Evolutionary conservation across 2,329 filamentous ascomycete species (phyloP).

Genomic region (Alternaria sp.): DNA sequence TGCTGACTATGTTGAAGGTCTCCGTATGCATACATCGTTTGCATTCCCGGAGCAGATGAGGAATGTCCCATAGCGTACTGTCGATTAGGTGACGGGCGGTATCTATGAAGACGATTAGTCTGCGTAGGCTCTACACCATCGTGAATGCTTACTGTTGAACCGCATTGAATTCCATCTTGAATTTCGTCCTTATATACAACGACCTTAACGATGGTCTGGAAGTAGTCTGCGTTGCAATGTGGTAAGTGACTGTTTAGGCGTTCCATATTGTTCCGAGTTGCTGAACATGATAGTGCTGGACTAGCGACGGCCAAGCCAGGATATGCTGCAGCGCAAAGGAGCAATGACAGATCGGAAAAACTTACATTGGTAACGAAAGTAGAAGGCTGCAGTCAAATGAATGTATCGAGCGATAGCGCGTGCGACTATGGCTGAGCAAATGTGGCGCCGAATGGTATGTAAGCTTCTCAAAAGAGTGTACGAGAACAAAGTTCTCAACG

Average conservation of each 20-base stretch:
- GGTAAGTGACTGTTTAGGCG: conserved; percentile 40
- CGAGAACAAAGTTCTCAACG: conserved; percentile 47
- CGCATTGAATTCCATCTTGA: conserved; percentile 55
- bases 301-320: conserved; percentile 29
- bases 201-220: conserved; percentile 28
- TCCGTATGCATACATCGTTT: conserved; percentile 50
- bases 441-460: conserved; percentile 34
- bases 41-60: conserved; percentile 36
- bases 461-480: conserved; percentile 49
- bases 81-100: conserved; percentile 48
- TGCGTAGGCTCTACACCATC: conserved; percentile 8
- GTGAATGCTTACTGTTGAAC: conserved; percentile 48
- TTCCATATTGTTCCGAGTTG: conserved; percentile 23
- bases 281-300: conserved; percentile 31
- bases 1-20: conserved; percentile 33
- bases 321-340: conserved; percentile 39
- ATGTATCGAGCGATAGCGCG: conserved; percentile 48
- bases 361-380: conserved; percentile 40
- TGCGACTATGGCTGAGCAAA: conserved; percentile 40
- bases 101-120: conserved; percentile 46
- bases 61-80: conserved; percentile 43
- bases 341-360: conserved; percentile 26
- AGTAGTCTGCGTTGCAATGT: conserved; percentile 28
- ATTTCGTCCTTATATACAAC: conserved; percentile 36
- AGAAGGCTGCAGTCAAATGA: conserved; percentile 42